Base-by-base conservation (phyloP, 805 yeast genomes). In the Ogataea nitratoaversa region DNA sequence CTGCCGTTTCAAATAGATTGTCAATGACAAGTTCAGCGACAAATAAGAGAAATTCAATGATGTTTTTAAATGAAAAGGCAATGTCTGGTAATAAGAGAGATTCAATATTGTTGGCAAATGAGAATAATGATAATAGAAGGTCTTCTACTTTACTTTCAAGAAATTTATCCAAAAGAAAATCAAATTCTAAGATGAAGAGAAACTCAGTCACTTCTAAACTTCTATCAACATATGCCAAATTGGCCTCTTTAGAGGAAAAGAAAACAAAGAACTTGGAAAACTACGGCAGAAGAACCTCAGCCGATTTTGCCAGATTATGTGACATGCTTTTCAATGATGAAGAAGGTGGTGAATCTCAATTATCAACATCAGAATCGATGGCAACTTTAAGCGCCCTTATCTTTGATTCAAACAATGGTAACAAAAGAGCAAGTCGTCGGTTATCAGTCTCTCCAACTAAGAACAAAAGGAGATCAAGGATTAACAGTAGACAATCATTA, bases 301-400 rank as follows among this genome's bases (percentile, higher is more conserved):
- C 86, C 13, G 84, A 84, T 46, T 84, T 84, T 67, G 93, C 89
- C 11, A 74, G 84, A 2, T 66, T 84, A 32, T 82, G 88, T 67
- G 91, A 84, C 63, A 79, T 77, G 60, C 77, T 84, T 42, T 84
- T 84, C 67, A 83, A 77, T 52, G 84, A 82, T 59, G 89, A 82
- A 53, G 74, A 72, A 48, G 41, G 44, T n/a, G 17, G 29, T 2
- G 41, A 42, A 32, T 29, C 43, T 18, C 38, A 49, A 17, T 41
- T 60, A 11, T 44, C 54, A 37, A 43, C 46, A 18, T 54, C 68
- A 2, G 76, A 80, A 16, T 67, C 69, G n/a, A 79, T 69, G 28
- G 82, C 79, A 0, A 59, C 60, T 13, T 50, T 61, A 53, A 79
- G 79, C 43, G 79, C 79, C 24, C 62, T 67, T 27, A 66, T 66